Base-by-base conservation (phyloP, 164 flowering plant genomes). In the Houttuynia cordata region DNA sequence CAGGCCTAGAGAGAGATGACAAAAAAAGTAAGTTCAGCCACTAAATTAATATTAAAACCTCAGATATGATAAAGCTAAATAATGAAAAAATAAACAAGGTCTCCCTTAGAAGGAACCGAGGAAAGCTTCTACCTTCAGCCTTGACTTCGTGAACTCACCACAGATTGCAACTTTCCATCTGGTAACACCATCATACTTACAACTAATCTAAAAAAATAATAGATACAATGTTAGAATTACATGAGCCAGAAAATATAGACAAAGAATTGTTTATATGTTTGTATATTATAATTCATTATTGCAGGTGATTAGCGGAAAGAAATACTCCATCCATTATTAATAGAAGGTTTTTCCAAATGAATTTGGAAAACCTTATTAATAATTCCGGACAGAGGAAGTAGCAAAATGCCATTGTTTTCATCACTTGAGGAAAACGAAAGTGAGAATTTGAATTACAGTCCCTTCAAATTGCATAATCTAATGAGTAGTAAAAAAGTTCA, bases 81-180 rank as follows among this genome's bases (percentile, higher is more conserved):
- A 20, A 52, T n/a, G 22, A n/a, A n/a, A 22, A 52, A 20, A 4
- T 52, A 18, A 52, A 10, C 55, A 52, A 52, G 24, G 10, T 49
- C n/a, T 18, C 22, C 24, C 9, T 5, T 7, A 8, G 22, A 23
- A 22, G 22, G 10, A 22, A 52, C 55, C 55, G 49, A 47, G 42
- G 20, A 50, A 62, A 22, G 13, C 53, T n/a, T 56, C 19, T 73
- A 93, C 98, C 90, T 78, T 83, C 53, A 79, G 73, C 61, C 88
- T 78, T 57, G 96, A 81, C 70, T 82, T 90, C 94, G 86, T 87
- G 74, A 70, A 93, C 71, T 90, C 98, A 61, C 98, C 98, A 72
- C 98, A 93, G 64, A 93, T 90, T 49, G 98, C 98, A 73, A 86
- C 77, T 73, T 78, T 93, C 98, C 98, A 93, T 75, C 75, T 81